Percentiles rank a stretch among this genome's conserved stretches.
Conservation (phyloP, 176 grass and related monocot genomes). For the Canna indica region DNA sequence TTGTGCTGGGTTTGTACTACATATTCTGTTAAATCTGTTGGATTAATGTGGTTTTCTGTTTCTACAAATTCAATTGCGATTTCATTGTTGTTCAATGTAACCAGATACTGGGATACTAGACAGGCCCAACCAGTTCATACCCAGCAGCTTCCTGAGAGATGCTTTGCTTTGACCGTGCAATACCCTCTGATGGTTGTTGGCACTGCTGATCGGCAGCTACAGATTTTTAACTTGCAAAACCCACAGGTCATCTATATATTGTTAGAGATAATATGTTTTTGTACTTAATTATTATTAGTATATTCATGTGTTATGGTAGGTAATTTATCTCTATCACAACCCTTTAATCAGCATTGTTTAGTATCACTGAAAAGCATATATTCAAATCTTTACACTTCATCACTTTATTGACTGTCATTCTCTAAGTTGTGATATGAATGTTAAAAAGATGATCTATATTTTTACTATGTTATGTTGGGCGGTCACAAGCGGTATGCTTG, state of each 20-base stretch:
- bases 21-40: not conserved
- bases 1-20: not conserved
- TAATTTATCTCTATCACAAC: not conserved
- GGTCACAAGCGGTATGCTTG: too few species aligned
- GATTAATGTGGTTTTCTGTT: not conserved
- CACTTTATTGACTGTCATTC: too few species aligned
- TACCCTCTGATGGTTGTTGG: conserved; percentile 97
- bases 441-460: too few species aligned
- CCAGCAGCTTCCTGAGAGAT: conserved; percentile 78
- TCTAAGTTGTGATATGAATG: not conserved
- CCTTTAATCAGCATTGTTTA: not conserved
- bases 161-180: conserved; percentile 70
- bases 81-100: not conserved
- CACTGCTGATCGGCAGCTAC: conserved; percentile 67
- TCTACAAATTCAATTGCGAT: not conserved
- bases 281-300: not conserved
- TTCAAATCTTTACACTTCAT: too few species aligned
- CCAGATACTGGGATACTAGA: conserved; percentile 92
- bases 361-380: not conserved
- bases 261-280: not conserved
- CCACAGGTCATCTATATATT: conserved; percentile 49
- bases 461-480: too few species aligned
- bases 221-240: conserved; percentile 92
- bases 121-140: conserved; percentile 74
- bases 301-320: not conserved